Percentiles rank a stretch among this genome's conserved stretches.
These are phyloP conservation scores for Argentina anserina DNA, from an alignment of 306 rosid genomes.

Conservation along the genomic window DNA sequence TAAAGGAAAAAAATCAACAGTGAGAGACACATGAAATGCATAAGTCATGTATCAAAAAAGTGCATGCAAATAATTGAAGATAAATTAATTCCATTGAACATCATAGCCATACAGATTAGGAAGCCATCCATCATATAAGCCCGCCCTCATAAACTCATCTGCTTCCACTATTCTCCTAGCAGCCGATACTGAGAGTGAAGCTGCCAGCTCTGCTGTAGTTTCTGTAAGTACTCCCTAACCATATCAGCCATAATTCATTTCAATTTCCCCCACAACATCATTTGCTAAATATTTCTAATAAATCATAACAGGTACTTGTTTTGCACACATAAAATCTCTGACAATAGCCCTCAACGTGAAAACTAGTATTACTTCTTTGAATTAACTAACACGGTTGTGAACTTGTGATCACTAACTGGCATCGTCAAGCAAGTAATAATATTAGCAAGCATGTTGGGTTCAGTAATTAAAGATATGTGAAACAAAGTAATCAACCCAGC, in stretches of 20 bases:
- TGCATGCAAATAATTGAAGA: constrained; percentile 10
- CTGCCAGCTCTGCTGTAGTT: constrained; percentile 97
- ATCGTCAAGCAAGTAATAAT: background rate
- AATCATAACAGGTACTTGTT: background rate
- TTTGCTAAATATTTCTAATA: background rate
- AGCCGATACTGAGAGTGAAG: constrained; percentile 84
- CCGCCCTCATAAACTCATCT: constrained; percentile 97
- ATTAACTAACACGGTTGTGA: background rate
- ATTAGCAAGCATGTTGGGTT: background rate
- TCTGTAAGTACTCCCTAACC: constrained; percentile 94
- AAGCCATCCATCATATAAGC: constrained; percentile 96
- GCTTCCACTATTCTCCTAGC: constrained; percentile 99
- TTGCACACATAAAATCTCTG: background rate
- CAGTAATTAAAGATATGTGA: background rate
- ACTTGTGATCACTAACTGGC: background rate
- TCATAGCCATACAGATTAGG: constrained; percentile 69
- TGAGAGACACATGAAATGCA: constrained; percentile 5
- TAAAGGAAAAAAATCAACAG: constrained; percentile 19
- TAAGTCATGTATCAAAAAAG: background rate
- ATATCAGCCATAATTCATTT: constrained; percentile 22
- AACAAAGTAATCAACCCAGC: background rate
- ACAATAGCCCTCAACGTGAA: background rate
- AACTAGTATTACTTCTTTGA: background rate
- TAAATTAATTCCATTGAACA: too few species aligned
- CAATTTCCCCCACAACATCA: background rate